Conservation (phyloP, 495 filamentous ascomycete genomes). For the Aspergillus funiculosus region DNA sequence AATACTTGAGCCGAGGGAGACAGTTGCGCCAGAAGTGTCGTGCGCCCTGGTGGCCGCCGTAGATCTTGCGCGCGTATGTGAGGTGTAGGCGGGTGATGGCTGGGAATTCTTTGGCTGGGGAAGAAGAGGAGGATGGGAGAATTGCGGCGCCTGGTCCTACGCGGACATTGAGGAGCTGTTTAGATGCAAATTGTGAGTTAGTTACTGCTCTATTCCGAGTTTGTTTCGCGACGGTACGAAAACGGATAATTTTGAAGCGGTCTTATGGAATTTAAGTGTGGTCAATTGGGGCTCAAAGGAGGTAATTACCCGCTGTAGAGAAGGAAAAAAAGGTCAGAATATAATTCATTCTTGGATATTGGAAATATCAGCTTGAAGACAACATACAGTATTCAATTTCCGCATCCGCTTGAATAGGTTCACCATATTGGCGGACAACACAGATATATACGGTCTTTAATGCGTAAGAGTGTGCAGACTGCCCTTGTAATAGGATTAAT, state of each 20-base stretch:
- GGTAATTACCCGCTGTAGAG: conserved; percentile 28
- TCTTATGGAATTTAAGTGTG: not conserved
- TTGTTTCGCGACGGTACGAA: too few species aligned
- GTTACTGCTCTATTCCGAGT: too few species aligned
- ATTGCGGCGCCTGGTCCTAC: conserved; percentile 76
- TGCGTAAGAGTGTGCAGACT: not conserved
- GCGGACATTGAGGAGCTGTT: conserved; percentile 65
- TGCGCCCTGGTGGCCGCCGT: conserved; percentile 64
- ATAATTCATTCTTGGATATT: conserved; percentile 1
- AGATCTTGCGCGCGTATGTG: conserved; percentile 62
- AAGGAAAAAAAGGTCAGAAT: conserved; percentile 14
- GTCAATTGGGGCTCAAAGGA: too few species aligned
- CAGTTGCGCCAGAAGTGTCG: conserved; percentile 83
- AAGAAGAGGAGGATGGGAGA: conserved; percentile 53
- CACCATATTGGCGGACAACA: conserved; percentile 55
- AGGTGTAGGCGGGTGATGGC: conserved; percentile 75
- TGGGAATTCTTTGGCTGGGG: conserved; percentile 46
- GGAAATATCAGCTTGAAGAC: not conserved
- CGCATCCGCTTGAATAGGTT: conserved; percentile 71
- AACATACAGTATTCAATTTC: conserved; percentile 68
- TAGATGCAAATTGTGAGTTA: not conserved
- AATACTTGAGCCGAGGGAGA: conserved; percentile 84
- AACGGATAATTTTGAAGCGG: too few species aligned
- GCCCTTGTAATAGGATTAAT: too few species aligned
- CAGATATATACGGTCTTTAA: conserved; percentile 13